Evolutionary conservation across 768 basidiomycete genomes (phyloP).

Genomic region (Auricularia sp.): DNA sequence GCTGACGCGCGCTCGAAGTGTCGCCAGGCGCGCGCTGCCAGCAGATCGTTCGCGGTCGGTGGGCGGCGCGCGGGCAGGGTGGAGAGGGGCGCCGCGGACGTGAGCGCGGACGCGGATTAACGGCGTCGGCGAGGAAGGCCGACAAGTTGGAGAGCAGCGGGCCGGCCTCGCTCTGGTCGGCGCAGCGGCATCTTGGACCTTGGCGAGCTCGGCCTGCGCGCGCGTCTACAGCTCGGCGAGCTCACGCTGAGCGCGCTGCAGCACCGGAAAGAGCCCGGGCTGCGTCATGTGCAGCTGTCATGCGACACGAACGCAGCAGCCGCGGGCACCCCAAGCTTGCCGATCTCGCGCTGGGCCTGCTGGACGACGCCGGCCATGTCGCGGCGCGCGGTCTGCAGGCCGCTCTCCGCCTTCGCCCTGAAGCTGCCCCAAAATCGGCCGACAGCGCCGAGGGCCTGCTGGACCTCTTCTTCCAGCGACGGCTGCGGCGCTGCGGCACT

Average conservation of each 20-base stretch:
- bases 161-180: conserved; percentile 51
- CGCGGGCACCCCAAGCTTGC: conserved; percentile 41
- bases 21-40: too few relatives aligned
- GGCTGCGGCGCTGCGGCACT: conserved; percentile 44
- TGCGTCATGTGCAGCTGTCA: too few relatives aligned
- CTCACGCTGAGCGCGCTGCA: conserved; percentile 58
- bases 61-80: too few relatives aligned
- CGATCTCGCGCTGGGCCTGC: conserved; percentile 72
- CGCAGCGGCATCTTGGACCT: neutral
- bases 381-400: conserved; percentile 57
- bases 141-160: neutral
- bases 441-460: conserved; percentile 80
- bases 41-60: too few relatives aligned
- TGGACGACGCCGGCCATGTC: conserved; percentile 63
- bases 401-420: conserved; percentile 71
- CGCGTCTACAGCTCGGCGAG: conserved; percentile 46
- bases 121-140: conserved; percentile 66
- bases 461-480: conserved; percentile 77
- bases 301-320: neutral
- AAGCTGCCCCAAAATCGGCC: conserved; percentile 87
- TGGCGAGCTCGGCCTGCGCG: conserved; percentile 47
- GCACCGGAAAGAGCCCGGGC: too few relatives aligned
- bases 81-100: too few relatives aligned
- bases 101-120: conserved; percentile 35
- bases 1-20: too few relatives aligned